Evolutionary conservation across 2,329 filamentous ascomycete genomes (phyloP), one percentile per base, ranked within the genome.

Genomic region (Sporothrix pseudoabietina): DNA sequence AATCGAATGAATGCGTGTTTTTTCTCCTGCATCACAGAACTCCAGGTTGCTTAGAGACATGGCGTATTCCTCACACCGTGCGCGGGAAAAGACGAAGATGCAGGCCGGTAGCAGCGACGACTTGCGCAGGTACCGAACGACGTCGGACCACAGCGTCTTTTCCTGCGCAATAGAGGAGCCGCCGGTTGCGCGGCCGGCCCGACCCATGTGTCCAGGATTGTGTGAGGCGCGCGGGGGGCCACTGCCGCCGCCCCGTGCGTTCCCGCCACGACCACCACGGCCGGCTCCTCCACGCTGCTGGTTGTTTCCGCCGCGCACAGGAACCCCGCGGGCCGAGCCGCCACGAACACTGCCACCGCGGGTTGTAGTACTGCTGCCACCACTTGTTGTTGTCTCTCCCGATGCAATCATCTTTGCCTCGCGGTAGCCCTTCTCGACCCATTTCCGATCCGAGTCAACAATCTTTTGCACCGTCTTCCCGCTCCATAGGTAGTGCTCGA

Each of bases 21-120:
- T 98, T 83, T 99, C 96, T 3, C 91, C 88, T 0, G 94, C 94
- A 6, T 92, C 98, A 80, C 92, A 97, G 79, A 97, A 98, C 79
- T 99, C 96, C 77, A 97, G 91, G 79, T 98, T 98, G 75, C 93
- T 95, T 30, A 99, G 85, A 0, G 96, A 95, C 80, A 98, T 94
- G 0, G 96, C 96, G 80, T 98, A 99, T 80, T 98, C 94, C 81
- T 99, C 96, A 78, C 96, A 98, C 71, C 96, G 87, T 82, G 96
- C 97, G 84, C 98, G 99, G 2, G 96, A 99, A 82, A 99, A 99
- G 72, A 99, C 95, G 79, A 99, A 99, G 77, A 99, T 97, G 80
- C 95, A 98, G 9, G 92, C 94, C 0, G 96, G 96, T 3, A 99
- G 87, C 4, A 99, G 86, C 68, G 89, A 93, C 71, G 94, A 89